Evolutionary conservation across 805 yeast genomes (phyloP), one percentile per base, ranked within the genome.

Genomic region (Metschnikowia lochheadii): DNA sequence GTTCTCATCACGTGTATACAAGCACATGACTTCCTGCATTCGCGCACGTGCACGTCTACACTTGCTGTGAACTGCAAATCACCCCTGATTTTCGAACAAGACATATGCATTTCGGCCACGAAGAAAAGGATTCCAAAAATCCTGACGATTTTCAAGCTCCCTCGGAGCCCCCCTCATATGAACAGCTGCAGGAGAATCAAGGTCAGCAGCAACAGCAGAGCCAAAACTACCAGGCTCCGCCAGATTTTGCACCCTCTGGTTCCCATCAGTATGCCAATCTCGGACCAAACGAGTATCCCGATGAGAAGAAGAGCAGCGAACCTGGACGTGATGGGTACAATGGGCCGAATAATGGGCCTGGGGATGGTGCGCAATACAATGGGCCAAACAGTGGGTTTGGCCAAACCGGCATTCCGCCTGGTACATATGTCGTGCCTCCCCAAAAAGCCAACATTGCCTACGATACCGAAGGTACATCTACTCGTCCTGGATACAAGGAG

Each of bases 401-500:
- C 29, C 29, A 26, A 11, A 26, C 29, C 11, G 32, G 44, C 15
- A 32, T 44, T 6, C 54, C 56, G 8, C 42, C 49, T 5, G 52
- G 48, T 26, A 48, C 49, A 4, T 63, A 63, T 43, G 59, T 59
- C 33, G 66, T 71, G 5, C 55, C 67, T 5, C 73, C 75, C 8
- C 66, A 57, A 29, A 51, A 57, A 49, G 72, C 70, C n/a, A 68
- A 73, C 55, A 73, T 73, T 21, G 57, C 72, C 1, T 62, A 59
- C 47, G 70, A 58, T 14, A 55, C 76, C 3, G 67, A 68, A 29
- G 72, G 73, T 15, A 62, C 63, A 39, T 66, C 68, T 44, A 56
- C 71, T 35, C 61, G 73, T 34, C 76, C 77, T 0, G 67, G 70
- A 3, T 72, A 70, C 51, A 68, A 58, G 44, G 67, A 70, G 49